Conservation (phyloP, 768 basidiomycete species). For the Mrakia hoshinonis region DNA sequence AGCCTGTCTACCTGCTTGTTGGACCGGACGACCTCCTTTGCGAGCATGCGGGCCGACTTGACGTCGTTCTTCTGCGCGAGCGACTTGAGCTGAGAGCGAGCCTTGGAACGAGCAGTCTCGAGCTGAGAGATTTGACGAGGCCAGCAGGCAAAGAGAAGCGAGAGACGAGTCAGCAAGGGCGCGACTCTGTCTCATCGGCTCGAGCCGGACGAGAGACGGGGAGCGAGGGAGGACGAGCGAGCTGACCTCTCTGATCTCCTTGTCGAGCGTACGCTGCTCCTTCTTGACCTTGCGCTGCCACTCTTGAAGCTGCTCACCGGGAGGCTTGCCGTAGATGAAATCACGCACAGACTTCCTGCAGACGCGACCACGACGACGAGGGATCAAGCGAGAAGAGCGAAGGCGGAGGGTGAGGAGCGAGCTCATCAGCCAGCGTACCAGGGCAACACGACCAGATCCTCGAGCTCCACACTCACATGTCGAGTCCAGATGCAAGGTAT, state of each 20-base stretch:
- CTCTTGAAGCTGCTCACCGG: constrained; percentile 81
- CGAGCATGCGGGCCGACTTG: constrained; percentile 84
- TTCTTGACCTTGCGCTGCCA: constrained; percentile 83
- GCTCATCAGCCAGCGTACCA: too few species aligned
- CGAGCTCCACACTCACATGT: neutral
- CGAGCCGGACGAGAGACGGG: neutral
- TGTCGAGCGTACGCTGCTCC: constrained; percentile 73
- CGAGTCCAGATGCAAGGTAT: too few species aligned
- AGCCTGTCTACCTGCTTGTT: constrained; percentile 89
- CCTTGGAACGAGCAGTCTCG: constrained; percentile 72
- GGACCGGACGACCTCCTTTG: constrained; percentile 86
- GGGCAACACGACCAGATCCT: neutral
- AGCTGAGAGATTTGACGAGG: constrained; percentile 48
- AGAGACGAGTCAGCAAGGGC: neutral
- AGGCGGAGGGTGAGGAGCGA: neutral
- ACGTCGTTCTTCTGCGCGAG: constrained; percentile 83
- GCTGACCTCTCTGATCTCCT: constrained; percentile 91
- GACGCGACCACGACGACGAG: neutral
- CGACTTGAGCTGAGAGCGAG: constrained; percentile 69
- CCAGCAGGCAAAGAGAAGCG: neutral
- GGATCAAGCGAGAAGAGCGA: neutral
- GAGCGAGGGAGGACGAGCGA: constrained; percentile 30
- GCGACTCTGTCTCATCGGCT: too few species aligned
- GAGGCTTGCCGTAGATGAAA: constrained; percentile 90
- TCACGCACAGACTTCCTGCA: constrained; percentile 27